Percentiles rank a stretch among this genome's conserved stretches.
Conservation (phyloP, 371 early-diverging fungal species). For the Syncephalastrum monosporum region DNA sequence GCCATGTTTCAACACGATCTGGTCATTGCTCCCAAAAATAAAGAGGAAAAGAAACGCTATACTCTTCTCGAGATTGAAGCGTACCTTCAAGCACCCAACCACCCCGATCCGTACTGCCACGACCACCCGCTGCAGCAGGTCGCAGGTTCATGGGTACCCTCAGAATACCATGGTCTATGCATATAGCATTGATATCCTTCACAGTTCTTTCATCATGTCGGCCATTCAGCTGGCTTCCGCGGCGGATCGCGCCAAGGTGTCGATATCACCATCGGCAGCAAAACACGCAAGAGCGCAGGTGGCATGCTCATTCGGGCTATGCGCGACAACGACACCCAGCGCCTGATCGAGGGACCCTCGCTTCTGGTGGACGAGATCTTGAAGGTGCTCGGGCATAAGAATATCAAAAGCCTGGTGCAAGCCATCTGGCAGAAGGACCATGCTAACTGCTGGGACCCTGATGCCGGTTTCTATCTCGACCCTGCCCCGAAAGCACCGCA, state of each 20-base stretch:
- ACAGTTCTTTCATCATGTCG: conserved; percentile 39
- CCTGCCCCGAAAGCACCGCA: background rate
- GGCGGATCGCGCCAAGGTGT: conserved; percentile 50
- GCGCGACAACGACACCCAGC: conserved; percentile 16
- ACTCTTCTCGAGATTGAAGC: conserved; percentile 26
- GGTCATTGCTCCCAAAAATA: conserved; percentile 9
- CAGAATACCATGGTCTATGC: background rate
- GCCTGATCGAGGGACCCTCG: conserved; percentile 45
- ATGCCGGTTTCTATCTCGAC: conserved; percentile 19
- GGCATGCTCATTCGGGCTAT: conserved; percentile 48
- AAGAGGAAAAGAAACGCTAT: conserved; percentile 7
- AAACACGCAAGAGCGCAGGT: conserved; percentile 26
- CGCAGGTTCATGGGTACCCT: conserved; percentile 16
- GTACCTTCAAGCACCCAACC: conserved; percentile 19
- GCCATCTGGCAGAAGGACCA: conserved; percentile 11
- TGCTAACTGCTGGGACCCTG: conserved; percentile 13
- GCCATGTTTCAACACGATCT: conserved; percentile 11
- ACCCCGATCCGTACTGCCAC: conserved; percentile 26
- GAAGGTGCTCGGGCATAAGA: conserved; percentile 9
- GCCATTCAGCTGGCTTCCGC: conserved; percentile 32
- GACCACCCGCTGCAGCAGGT: conserved; percentile 22
- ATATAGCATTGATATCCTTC: background rate
- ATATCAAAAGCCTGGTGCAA: conserved; percentile 16
- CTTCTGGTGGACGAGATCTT: conserved; percentile 44
- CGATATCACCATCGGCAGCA: conserved; percentile 40